Evolutionary conservation across 148 eudicot genomes (phyloP).

Genomic region (Selenicereus undatus): DNA sequence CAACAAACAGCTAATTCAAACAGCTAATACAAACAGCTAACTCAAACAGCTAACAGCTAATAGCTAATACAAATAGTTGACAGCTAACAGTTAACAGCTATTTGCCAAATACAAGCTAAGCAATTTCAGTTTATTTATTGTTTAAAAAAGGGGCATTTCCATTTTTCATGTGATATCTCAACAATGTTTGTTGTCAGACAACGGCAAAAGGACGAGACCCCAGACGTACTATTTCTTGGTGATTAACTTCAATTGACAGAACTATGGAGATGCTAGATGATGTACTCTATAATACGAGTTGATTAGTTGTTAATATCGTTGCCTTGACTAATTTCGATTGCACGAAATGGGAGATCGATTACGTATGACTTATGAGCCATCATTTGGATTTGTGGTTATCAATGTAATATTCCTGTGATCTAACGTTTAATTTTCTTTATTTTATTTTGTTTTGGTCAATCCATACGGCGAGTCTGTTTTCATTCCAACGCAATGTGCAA

Average conservation of each 20-base stretch:
- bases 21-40: no score
- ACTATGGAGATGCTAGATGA: neutral
- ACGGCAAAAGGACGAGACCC: neutral
- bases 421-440: neutral
- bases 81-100: no score
- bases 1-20: no score
- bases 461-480: neutral
- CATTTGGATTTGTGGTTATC: neutral
- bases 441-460: neutral
- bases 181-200: neutral
- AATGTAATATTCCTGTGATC: neutral
- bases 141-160: neutral
- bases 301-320: neutral
- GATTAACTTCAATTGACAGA: neutral
- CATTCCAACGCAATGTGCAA: neutral
- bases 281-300: neutral
- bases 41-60: no score
- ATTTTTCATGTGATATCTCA: neutral
- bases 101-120: no score
- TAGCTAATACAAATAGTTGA: no score
- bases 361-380: neutral
- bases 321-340: neutral
- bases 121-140: neutral
- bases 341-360: neutral
- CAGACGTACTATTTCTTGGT: neutral